A percentile compares a stretch with the other conserved stretches of the same genome.
phyloP scores from a whole-genome alignment of 108 stramenopile species.

The Chaetoceros muelleri region DNA sequence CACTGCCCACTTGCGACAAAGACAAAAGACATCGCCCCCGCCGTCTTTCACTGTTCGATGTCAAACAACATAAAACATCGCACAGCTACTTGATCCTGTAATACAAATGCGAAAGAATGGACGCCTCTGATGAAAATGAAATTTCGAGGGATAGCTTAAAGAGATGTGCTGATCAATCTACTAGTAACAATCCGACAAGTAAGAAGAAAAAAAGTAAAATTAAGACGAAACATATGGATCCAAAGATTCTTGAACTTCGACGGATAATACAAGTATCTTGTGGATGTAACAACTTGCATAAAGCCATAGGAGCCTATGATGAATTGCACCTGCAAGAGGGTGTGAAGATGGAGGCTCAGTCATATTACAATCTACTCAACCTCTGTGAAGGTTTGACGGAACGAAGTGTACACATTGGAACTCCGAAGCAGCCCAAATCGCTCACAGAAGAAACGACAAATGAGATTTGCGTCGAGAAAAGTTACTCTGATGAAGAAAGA shows the following conservation, averaged over 20 bases:
- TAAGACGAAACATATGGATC: slow-evolving; percentile 15
- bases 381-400: slow-evolving; percentile 63
- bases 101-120: too few relatives aligned
- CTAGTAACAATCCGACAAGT: slow-evolving; percentile 4
- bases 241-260: slow-evolving; percentile 36
- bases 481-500: slow-evolving; percentile 17
- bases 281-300: slow-evolving; percentile 40
- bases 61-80: too few relatives aligned
- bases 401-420: slow-evolving; percentile 58
- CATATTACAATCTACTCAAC: slow-evolving; percentile 71
- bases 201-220: slow-evolving; percentile 12
- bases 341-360: slow-evolving; percentile 53
- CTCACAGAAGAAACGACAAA: not conserved
- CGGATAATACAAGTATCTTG: slow-evolving; percentile 61
- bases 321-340: slow-evolving; percentile 18
- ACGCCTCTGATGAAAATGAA: too few relatives aligned
- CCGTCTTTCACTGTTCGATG: too few relatives aligned
- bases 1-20: too few relatives aligned
- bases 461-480: not conserved
- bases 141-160: too few relatives aligned
- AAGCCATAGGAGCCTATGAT: slow-evolving; percentile 42
- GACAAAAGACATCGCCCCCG: too few relatives aligned
- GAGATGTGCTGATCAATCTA: too few relatives aligned
- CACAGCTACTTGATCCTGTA: too few relatives aligned
- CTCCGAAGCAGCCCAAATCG: slow-evolving; percentile 26